phyloP scores from a whole-genome alignment of 2,329 filamentous ascomycete genomes.

The Aspergillus novoparasiticus region DNA sequence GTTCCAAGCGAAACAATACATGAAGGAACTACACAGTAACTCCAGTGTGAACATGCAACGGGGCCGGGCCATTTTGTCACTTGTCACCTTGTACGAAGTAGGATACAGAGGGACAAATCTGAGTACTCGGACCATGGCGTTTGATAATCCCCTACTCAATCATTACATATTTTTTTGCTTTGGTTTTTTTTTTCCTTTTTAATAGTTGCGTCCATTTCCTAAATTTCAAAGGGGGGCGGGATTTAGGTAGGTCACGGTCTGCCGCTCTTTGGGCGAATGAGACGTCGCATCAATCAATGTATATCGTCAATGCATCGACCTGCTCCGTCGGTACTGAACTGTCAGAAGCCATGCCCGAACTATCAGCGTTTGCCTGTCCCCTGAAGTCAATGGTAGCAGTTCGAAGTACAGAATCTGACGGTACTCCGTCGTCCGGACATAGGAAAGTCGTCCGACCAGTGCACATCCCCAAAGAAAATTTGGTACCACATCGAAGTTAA shows the following conservation, averaged over 20 bases:
- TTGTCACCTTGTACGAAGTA: background rate
- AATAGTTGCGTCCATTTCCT: background rate
- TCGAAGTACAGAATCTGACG: background rate
- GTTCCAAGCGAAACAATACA: background rate
- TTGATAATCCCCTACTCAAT: background rate
- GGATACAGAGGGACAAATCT: background rate
- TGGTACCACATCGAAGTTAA: slow-evolving; percentile 6
- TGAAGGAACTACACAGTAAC: background rate
- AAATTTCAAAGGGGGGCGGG: slow-evolving; percentile 1
- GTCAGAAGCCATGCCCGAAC: background rate
- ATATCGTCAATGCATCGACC: slow-evolving; percentile 11
- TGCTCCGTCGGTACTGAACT: slow-evolving; percentile 4
- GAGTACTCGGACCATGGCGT: background rate
- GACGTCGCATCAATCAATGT: slow-evolving; percentile 14
- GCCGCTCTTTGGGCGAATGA: slow-evolving; percentile 17
- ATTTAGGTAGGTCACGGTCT: background rate
- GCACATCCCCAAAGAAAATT: slow-evolving; percentile 1
- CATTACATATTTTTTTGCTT: background rate
- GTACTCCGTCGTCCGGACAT: slow-evolving; percentile 2
- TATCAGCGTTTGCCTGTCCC: background rate
- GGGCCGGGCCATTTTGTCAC: background rate
- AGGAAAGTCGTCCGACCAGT: slow-evolving; percentile 7
- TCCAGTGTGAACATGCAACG: background rate
- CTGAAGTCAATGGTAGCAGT: background rate
- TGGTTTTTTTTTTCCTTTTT: background rate